phyloP scores from a whole-genome alignment of 495 filamentous ascomycete genomes.

The Cercophora sp. region DNA sequence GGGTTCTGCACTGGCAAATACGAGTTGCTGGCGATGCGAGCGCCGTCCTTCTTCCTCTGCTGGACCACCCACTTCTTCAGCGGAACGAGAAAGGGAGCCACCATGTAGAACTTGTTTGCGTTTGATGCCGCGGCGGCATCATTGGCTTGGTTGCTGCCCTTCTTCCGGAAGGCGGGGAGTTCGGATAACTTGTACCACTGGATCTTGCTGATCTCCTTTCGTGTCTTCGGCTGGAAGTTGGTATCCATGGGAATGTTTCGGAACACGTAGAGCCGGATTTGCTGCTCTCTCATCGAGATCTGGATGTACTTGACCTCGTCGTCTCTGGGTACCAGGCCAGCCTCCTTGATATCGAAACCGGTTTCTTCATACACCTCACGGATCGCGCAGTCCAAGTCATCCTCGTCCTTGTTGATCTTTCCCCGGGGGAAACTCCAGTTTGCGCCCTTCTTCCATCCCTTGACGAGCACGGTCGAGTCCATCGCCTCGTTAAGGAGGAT shows the following conservation, averaged over 20 bases:
- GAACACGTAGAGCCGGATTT: constrained; percentile 88
- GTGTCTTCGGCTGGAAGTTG: constrained; percentile 78
- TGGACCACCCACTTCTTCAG: constrained; percentile 87
- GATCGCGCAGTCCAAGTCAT: constrained; percentile 85
- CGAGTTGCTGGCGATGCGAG: constrained; percentile 29
- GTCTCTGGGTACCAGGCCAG: constrained; percentile 66
- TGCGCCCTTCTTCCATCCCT: constrained; percentile 94
- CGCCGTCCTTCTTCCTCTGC: constrained; percentile 66
- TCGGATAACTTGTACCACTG: constrained; percentile 87
- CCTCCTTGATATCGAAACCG: constrained; percentile 71
- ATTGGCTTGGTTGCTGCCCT: constrained; percentile 46
- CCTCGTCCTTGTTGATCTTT: constrained; percentile 96
- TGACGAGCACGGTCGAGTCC: constrained; percentile 88
- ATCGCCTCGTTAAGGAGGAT: constrained; percentile 88
- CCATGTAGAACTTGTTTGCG: constrained; percentile 94
- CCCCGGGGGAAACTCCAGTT: constrained; percentile 96
- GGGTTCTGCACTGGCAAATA: constrained; percentile 24
- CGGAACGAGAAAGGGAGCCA: constrained; percentile 81
- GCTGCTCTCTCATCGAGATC: constrained; percentile 84
- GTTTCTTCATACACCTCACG: constrained; percentile 96
- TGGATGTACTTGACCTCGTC: constrained; percentile 74
- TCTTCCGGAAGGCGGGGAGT: constrained; percentile 74
- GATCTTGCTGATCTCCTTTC: constrained; percentile 97
- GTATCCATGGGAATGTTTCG: constrained; percentile 81
- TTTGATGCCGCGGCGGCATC: constrained; percentile 53